phyloP scores from a whole-genome alignment of 768 basidiomycete species.

The Tulasnella sp. region DNA sequence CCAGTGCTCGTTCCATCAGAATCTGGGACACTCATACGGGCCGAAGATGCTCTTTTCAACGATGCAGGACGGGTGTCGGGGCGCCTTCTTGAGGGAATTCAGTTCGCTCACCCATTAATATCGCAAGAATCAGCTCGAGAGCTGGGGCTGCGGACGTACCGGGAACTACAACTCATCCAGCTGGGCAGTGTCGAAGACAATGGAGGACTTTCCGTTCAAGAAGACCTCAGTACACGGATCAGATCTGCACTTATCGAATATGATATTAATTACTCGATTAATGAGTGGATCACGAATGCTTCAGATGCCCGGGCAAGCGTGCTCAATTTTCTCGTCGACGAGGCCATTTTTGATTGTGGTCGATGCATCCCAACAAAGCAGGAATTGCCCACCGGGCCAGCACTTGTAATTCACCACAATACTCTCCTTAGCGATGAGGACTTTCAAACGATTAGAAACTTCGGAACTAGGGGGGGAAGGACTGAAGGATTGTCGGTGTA shows the following conservation, averaged over 20 bases:
- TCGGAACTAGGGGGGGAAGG: neutral
- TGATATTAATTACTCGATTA: neutral
- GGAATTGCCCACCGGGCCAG: neutral
- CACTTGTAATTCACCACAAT: constrained; percentile 4
- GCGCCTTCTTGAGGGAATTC: neutral
- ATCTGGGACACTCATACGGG: neutral
- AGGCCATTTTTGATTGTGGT: neutral
- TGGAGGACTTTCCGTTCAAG: neutral
- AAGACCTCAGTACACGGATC: neutral
- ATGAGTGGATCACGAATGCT: constrained; percentile 15
- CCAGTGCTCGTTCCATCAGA: neutral
- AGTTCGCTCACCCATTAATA: constrained; percentile 4
- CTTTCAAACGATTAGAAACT: neutral
- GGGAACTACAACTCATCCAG: neutral
- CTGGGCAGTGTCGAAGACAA: neutral
- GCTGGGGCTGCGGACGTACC: neutral
- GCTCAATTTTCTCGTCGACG: neutral
- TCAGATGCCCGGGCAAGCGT: neutral
- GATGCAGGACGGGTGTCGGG: neutral
- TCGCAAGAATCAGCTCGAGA: neutral
- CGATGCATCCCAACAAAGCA: neutral
- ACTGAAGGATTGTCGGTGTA: constrained; percentile 5
- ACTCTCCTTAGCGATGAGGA: neutral
- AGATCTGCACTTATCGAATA: neutral
- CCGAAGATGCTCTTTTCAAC: neutral